Conservation (phyloP, 2,329 filamentous ascomycete genomes). For the Penicillium capsulatum region DNA sequence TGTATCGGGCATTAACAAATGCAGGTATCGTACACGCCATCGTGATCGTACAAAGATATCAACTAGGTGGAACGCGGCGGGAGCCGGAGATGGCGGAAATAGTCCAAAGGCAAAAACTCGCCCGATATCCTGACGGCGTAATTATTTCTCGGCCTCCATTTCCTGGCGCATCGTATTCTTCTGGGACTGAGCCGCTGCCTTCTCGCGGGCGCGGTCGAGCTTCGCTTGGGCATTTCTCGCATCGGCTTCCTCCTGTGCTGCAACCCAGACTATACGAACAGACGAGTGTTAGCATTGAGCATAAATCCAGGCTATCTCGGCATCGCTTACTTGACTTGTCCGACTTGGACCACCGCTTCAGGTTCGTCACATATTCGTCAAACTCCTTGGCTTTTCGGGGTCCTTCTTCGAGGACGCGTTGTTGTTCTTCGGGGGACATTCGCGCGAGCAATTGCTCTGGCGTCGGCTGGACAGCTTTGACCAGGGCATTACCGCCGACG, state of each 20-base stretch:
- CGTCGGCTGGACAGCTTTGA: constrained; percentile 67
- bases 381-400: constrained; percentile 77
- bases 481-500: constrained; percentile 80
- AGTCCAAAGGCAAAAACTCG: not conserved
- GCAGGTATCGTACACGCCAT: constrained; percentile 22
- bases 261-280: constrained; percentile 37
- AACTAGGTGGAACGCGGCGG: not conserved
- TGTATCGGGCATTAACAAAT: not conserved
- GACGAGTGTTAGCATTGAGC: not conserved
- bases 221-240: constrained; percentile 25
- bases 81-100: not conserved
- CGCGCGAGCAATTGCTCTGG: constrained; percentile 86
- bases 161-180: constrained; percentile 41
- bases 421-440: constrained; percentile 94
- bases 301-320: not conserved
- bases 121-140: too few species aligned
- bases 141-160: constrained; percentile 34
- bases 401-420: constrained; percentile 75
- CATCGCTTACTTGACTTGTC: constrained; percentile 74
- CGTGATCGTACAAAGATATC: constrained; percentile 8
- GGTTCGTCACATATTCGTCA: constrained; percentile 73
- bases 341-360: constrained; percentile 87
- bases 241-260: constrained; percentile 37
- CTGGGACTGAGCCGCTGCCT: constrained; percentile 34
- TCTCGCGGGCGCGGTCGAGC: constrained; percentile 21